A percentile compares a stretch with the other conserved stretches of the same genome.
Conservation (phyloP, 495 filamentous ascomycete species). For the Hypoxylon rickii region DNA sequence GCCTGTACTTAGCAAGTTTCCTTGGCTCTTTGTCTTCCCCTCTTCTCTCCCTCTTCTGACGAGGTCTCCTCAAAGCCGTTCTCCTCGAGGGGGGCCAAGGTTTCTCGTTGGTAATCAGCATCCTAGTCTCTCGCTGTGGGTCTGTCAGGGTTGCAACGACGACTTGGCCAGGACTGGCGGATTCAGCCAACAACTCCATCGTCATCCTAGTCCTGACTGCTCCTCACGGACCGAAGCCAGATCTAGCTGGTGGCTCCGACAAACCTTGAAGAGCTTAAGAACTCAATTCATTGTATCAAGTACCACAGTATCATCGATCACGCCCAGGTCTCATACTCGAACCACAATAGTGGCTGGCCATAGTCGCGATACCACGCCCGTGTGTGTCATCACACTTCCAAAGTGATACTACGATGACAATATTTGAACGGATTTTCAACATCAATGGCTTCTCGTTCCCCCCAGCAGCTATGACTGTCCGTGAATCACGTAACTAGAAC, state of each 20-base stretch:
- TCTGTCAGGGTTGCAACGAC: conserved; percentile 35
- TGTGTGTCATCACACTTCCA: too few relatives aligned
- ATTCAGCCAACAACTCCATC: conserved; percentile 38
- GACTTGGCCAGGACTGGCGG: conserved; percentile 34
- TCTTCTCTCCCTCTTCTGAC: conserved; percentile 30
- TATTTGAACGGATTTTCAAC: background rate
- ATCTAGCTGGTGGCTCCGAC: conserved; percentile 34
- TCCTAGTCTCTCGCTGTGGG: conserved; percentile 28
- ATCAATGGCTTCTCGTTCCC: conserved; percentile 14
- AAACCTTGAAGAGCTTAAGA: conserved; percentile 20
- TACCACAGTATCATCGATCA: conserved; percentile 11
- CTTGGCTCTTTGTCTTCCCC: conserved; percentile 29
- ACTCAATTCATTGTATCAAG: conserved; percentile 9
- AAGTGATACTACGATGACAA: background rate
- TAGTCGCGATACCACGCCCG: background rate
- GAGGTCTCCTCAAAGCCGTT: conserved; percentile 15
- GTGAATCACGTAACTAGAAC: conserved; percentile 36
- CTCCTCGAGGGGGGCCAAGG: conserved; percentile 33
- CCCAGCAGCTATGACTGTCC: conserved; percentile 34
- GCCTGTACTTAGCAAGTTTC: conserved; percentile 29
- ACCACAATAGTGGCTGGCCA: background rate
- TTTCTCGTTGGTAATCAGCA: conserved; percentile 43
- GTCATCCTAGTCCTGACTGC: conserved; percentile 32
- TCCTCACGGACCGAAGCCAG: conserved; percentile 36
- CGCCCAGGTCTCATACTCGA: conserved; percentile 9